Percentiles rank a stretch among this genome's conserved stretches.
Evolutionary conservation across 164 flowering plant species (phyloP).

Genomic region (Litsea cubeba): DNA sequence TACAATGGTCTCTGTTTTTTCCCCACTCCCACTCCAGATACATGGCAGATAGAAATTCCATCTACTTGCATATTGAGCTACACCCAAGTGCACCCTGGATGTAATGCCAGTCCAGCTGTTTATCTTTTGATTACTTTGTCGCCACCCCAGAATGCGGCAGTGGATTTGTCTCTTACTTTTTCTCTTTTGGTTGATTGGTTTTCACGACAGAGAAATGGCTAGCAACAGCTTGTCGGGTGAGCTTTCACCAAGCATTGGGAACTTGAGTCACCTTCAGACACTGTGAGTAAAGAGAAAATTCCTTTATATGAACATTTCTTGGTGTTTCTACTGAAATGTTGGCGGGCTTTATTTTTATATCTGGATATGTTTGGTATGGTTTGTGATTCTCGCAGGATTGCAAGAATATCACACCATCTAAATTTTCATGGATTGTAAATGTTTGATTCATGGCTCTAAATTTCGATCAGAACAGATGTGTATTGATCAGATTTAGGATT

Average conservation of each 20-base stretch:
- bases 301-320: not conserved
- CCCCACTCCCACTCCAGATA: not conserved
- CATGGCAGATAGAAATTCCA: not conserved
- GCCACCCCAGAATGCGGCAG: not conserved
- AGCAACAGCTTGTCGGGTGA: slow-evolving; percentile 67
- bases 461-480: not conserved
- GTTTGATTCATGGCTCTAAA: not conserved
- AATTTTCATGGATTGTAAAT: not conserved
- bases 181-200: not conserved
- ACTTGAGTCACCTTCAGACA: slow-evolving; percentile 72
- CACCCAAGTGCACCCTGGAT: not conserved
- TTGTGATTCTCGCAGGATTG: not conserved
- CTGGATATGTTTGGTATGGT: not conserved
- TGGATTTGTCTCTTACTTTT: not conserved
- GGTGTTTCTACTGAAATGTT: not conserved
- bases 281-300: slow-evolving; percentile 40
- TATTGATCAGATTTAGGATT: too few relatives aligned
- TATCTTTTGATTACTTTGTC: not conserved
- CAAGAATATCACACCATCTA: not conserved
- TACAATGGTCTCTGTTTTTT: not conserved
- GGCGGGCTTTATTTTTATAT: not conserved
- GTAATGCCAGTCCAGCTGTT: not conserved
- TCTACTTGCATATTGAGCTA: not conserved
- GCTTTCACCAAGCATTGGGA: slow-evolving; percentile 78
- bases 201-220: slow-evolving; percentile 67